phyloP scores from a whole-genome alignment of 2,329 filamentous ascomycete genomes.

The Fusarium fracticaudum region DNA sequence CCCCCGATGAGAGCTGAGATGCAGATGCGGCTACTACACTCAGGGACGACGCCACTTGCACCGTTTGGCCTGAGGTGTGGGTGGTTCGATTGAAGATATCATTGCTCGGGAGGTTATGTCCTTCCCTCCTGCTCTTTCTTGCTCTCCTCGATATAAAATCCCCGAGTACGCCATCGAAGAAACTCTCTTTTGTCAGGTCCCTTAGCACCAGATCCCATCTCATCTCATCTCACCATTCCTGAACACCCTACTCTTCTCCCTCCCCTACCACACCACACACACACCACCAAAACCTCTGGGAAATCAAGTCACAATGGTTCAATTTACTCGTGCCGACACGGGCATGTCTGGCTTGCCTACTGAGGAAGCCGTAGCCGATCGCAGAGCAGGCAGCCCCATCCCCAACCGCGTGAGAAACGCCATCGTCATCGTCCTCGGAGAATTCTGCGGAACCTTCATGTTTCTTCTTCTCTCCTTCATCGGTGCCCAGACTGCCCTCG shows the following conservation, averaged over 20 bases:
- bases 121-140: background rate
- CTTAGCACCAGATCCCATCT: background rate
- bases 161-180: conserved; percentile 8
- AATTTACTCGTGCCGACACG: conserved; percentile 9
- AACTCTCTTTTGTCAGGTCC: conserved; percentile 1
- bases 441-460: conserved; percentile 64
- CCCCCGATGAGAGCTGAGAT: background rate
- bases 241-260: background rate
- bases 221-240: background rate
- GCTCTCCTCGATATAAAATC: conserved; percentile 23
- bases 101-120: background rate
- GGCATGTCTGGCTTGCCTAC: conserved; percentile 22
- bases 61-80: conserved; percentile 9
- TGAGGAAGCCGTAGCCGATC: conserved; percentile 14
- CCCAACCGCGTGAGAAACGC: conserved; percentile 44
- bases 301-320: conserved; percentile 17
- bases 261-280: background rate
- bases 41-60: conserved; percentile 20
- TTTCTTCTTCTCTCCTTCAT: conserved; percentile 59
- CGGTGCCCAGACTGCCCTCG: conserved; percentile 51
- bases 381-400: conserved; percentile 3
- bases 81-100: conserved; percentile 15
- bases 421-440: conserved; percentile 56
- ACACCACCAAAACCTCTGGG: background rate
- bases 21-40: conserved; percentile 17